phyloP scores from a whole-genome alignment of 768 basidiomycete species.

The Mycena sanguinolenta region DNA sequence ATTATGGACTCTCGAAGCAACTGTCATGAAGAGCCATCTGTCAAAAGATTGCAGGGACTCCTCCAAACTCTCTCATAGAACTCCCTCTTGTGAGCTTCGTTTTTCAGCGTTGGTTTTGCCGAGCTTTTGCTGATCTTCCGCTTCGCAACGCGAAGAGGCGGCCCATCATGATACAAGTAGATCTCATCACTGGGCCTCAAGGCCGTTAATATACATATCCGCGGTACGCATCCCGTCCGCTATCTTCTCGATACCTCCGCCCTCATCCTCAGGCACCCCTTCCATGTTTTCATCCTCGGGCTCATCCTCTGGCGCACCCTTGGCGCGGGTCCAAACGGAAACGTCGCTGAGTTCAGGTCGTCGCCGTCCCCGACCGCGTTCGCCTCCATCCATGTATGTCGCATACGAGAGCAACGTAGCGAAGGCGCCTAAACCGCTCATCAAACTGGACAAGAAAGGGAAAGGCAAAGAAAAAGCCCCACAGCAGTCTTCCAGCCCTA shows the following conservation, averaged over 20 bases:
- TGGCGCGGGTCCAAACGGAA: too few relatives aligned
- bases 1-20: neutral
- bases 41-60: too few relatives aligned
- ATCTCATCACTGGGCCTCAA: constrained; percentile 1
- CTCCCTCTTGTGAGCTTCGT: neutral
- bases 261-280: neutral
- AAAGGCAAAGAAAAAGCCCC: constrained; percentile 21
- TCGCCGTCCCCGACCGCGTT: constrained; percentile 19
- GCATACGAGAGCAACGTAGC: constrained; percentile 13
- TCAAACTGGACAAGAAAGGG: constrained; percentile 34
- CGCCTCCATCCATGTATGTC: constrained; percentile 37
- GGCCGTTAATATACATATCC: neutral
- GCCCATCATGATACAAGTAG: constrained; percentile 3
- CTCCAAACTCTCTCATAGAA: too few relatives aligned
- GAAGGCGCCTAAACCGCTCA: constrained; percentile 30
- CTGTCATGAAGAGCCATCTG: neutral
- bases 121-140: neutral
- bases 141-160: neutral
- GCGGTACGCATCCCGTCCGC: neutral
- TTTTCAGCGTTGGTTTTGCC: neutral
- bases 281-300: neutral
- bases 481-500: neutral
- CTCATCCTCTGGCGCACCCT: constrained; percentile 6
- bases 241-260: neutral
- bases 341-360: neutral